These are phyloP conservation scores for Calonectria hongkongensis DNA, from an alignment of 2,329 filamentous ascomycete genomes.

Conservation along the genomic window DNA sequence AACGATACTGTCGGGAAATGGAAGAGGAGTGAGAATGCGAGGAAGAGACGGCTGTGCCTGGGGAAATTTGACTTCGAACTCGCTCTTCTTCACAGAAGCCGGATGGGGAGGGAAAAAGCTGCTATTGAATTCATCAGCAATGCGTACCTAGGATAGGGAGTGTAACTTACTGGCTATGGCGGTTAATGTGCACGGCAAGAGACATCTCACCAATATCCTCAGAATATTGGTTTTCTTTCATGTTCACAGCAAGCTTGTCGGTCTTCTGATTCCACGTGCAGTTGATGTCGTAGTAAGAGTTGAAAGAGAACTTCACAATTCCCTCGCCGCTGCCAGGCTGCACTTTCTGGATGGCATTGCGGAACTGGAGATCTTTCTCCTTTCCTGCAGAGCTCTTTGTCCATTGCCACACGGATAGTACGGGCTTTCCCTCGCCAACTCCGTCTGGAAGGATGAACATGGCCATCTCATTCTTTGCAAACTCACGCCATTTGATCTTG, in stretches of 20 bases:
- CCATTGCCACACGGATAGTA: conserved; percentile 47
- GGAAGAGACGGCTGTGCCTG: conserved; percentile 39
- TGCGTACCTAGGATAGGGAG: accelerated
- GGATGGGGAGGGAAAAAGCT: conserved; percentile 28
- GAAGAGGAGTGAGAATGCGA: conserved; percentile 29
- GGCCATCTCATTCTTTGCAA: conserved; percentile 38
- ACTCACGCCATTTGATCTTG: conserved; percentile 45
- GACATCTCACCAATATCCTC: conserved; percentile 39
- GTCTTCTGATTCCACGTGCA: conserved; percentile 43
- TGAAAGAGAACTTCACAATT: conserved; percentile 39
- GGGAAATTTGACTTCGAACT: conserved; percentile 39
- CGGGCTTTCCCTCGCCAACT: conserved; percentile 45
- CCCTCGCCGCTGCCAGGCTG: not conserved
- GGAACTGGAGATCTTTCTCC: conserved; percentile 31
- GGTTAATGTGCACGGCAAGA: conserved; percentile 36
- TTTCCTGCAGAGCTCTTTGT: conserved; percentile 31
- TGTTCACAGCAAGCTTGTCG: conserved; percentile 29
- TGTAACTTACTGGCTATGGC: conserved; percentile 40
- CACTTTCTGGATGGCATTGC: conserved; percentile 19
- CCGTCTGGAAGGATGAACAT: conserved; percentile 50
- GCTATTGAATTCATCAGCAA: conserved; percentile 14
- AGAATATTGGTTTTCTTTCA: conserved; percentile 9
- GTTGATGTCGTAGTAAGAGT: conserved; percentile 41
- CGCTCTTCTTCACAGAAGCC: conserved; percentile 2
- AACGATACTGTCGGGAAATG: conserved; percentile 41